phyloP scores from a whole-genome alignment of 768 basidiomycete genomes.

The Roridomyces roridus region DNA sequence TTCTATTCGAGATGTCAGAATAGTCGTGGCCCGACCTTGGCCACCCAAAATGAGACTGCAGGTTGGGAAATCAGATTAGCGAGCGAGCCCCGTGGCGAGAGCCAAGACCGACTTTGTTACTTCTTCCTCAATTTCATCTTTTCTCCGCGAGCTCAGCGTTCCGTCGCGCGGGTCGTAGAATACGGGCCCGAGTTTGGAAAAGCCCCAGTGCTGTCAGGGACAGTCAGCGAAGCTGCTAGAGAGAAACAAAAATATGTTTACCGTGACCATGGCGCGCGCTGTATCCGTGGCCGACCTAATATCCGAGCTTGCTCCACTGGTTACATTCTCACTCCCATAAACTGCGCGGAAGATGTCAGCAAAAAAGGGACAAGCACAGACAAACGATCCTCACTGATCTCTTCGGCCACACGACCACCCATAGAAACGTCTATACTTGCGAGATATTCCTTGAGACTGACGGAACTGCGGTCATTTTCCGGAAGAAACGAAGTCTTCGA shows the following conservation, averaged over 20 bases:
- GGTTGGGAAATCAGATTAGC: conserved; percentile 11
- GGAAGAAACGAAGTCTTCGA: conserved; percentile 78
- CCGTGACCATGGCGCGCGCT: conserved; percentile 90
- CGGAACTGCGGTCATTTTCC: conserved; percentile 74
- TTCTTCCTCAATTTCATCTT: conserved; percentile 88
- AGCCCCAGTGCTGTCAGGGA: conserved; percentile 69
- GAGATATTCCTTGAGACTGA: conserved; percentile 76
- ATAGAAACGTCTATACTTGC: conserved; percentile 90
- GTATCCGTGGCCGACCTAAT: conserved; percentile 79
- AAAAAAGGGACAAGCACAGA: conserved; percentile 22
- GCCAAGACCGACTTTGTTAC: conserved; percentile 68
- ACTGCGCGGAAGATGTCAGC: conserved; percentile 50
- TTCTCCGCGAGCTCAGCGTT: conserved; percentile 74
- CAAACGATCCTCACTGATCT: conserved; percentile 63
- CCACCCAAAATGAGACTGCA: conserved; percentile 70
- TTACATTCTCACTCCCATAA: conserved; percentile 86
- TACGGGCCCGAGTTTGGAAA: conserved; percentile 86
- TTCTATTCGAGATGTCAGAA: conserved; percentile 70
- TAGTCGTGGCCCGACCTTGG: conserved; percentile 65
- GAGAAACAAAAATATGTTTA: conserved; percentile 39
- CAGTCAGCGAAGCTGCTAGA: conserved; percentile 2
- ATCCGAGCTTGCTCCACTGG: conserved; percentile 92
- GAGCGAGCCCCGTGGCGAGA: conserved; percentile 3
- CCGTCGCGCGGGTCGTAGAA: conserved; percentile 78
- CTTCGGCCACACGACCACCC: conserved; percentile 96